Evolutionary conservation across 441 rosid genomes (phyloP).

Genomic region (Gossypium schwendimanii): DNA sequence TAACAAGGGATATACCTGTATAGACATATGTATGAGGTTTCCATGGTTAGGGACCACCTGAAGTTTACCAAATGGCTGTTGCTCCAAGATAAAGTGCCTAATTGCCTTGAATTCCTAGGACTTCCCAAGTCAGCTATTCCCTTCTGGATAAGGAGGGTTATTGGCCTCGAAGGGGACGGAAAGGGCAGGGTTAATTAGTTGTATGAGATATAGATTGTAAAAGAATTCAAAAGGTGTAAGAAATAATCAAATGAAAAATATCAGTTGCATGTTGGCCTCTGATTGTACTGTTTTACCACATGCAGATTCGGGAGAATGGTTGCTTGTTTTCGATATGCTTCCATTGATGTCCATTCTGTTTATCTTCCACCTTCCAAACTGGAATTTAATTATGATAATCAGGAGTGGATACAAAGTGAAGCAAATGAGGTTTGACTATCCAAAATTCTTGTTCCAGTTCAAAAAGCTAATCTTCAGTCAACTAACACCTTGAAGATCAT

Average conservation of each 20-base stretch:
- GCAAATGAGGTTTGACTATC: conserved; percentile 32
- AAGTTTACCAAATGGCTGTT: neutral
- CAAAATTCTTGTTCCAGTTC: conserved; percentile 9
- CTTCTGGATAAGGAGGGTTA: conserved; percentile 3
- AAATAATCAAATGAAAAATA: neutral
- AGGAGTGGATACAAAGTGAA: conserved; percentile 52
- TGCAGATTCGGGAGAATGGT: conserved; percentile 69
- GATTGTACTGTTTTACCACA: conserved; percentile 9
- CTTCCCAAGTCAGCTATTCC: neutral
- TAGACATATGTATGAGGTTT: neutral
- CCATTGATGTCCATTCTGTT: conserved; percentile 61
- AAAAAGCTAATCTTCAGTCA: conserved; percentile 11
- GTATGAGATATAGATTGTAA: neutral
- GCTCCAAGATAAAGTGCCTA: neutral
- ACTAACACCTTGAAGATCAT: conserved; percentile 8
- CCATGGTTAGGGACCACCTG: neutral
- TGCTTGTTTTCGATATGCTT: conserved; percentile 76
- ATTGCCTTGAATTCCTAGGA: neutral
- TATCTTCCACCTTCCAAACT: conserved; percentile 58
- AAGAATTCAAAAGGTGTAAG: neutral
- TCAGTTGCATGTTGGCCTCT: conserved; percentile 18
- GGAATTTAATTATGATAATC: conserved; percentile 49
- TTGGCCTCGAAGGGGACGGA: neutral
- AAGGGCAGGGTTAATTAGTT: neutral
- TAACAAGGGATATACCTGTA: neutral